phyloP scores from a whole-genome alignment of 805 yeast genomes.

The Nakazawaea molendinolei region DNA sequence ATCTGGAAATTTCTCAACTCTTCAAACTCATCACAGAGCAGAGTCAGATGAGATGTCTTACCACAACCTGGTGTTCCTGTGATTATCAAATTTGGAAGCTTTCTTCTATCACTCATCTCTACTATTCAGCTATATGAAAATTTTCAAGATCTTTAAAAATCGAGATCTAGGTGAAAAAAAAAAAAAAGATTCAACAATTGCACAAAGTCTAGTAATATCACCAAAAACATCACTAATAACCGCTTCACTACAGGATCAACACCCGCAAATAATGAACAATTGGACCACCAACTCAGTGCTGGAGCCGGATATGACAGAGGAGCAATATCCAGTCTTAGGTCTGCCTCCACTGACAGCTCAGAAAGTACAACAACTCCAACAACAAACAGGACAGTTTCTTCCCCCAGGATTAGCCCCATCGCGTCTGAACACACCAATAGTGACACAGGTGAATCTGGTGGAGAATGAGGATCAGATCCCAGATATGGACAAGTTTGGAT shows the following conservation, averaged over 20 bases:
- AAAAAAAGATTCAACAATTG: constrained; percentile 3
- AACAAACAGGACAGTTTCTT: constrained; percentile 15
- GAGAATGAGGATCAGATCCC: constrained; percentile 20
- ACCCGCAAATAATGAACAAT: too few relatives aligned
- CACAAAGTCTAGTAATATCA: not conserved
- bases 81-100: constrained; percentile 68
- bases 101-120: constrained; percentile 25
- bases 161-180: not conserved
- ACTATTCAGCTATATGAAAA: not conserved
- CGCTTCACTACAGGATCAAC: too few relatives aligned
- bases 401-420: constrained; percentile 12
- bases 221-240: too few relatives aligned
- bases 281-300: too few relatives aligned
- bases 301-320: constrained; percentile 14
- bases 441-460: too few relatives aligned
- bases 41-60: constrained; percentile 56
- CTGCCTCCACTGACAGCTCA: constrained; percentile 12
- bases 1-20: constrained; percentile 53
- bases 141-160: not conserved
- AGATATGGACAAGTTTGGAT: constrained; percentile 60
- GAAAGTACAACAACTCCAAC: constrained; percentile 18
- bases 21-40: constrained; percentile 42
- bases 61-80: constrained; percentile 81
- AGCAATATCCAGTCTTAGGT: constrained; percentile 24
- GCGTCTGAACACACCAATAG: constrained; percentile 9